phyloP scores from a whole-genome alignment of 2,329 filamentous ascomycete genomes.

The Thielaviopsis populi region DNA sequence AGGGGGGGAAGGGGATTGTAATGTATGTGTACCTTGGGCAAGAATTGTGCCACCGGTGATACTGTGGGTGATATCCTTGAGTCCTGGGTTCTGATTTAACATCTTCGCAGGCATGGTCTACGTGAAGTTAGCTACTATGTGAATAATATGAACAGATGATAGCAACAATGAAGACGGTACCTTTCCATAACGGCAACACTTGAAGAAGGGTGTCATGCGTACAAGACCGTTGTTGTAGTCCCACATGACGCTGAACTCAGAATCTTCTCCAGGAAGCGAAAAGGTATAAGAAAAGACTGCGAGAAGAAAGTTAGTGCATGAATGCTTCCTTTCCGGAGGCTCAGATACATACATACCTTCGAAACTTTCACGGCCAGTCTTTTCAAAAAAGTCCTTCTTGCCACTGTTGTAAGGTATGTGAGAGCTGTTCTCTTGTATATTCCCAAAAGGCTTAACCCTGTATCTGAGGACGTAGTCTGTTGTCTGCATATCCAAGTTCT shows the following conservation, averaged over 20 bases:
- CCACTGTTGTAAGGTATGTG: constrained; percentile 92
- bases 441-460: constrained; percentile 48
- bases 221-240: constrained; percentile 93
- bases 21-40: constrained; percentile 82
- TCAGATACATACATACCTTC: constrained; percentile 53
- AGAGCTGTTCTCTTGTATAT: constrained; percentile 45
- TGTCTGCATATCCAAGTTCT: constrained; percentile 45
- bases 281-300: constrained; percentile 77
- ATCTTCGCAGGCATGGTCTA: constrained; percentile 84
- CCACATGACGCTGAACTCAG: constrained; percentile 74
- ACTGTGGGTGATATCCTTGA: constrained; percentile 81
- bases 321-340: background rate
- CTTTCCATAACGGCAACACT: constrained; percentile 76
- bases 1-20: too few relatives aligned
- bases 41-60: constrained; percentile 85
- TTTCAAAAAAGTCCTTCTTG: constrained; percentile 76
- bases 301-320: background rate
- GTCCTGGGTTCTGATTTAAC: constrained; percentile 58
- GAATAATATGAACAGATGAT: background rate
- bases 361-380: constrained; percentile 76
- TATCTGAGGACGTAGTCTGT: constrained; percentile 46
- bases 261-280: constrained; percentile 49
- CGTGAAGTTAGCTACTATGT: background rate
- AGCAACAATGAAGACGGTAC: constrained; percentile 30
- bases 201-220: constrained; percentile 88